Evolutionary conservation across 176 grass and related monocot genomes (phyloP), one percentile per base, ranked within the genome.

Genomic region (Pontederia crassipes): DNA sequence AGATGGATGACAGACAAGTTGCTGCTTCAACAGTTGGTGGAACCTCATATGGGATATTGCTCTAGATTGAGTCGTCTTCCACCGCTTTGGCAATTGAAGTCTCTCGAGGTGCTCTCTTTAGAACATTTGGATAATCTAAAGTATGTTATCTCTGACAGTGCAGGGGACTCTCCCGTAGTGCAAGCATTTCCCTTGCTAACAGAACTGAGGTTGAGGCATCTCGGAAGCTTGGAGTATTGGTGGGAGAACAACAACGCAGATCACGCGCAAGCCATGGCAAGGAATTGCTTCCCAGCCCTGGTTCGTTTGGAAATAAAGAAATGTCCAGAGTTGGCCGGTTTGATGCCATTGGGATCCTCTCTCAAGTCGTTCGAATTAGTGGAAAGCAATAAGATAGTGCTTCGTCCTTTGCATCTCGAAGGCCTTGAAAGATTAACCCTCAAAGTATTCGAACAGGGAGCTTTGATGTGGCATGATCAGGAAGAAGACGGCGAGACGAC

Each of bases 11-110:
- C 24, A 10, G 4, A 67, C 8, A 53, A 28, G 20, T 13, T 15
- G 1, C 3, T 66, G 18, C 1, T 79, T 12, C 11, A 78, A 55
- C 58, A 63, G 59, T 27, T 78, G 1, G 52, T 55, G 10, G 57
- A 71, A 32, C 13, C 71, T 17, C 2, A 7, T 50, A 10, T 78
- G 10, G 12, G 40, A 13, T 0, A 4, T 0, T 71, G 66, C 50
- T 9, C 3, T 16, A 28, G 56, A 4, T 64, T 45, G 27, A 70
- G 13, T 6, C 45, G 28, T 29, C 28, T 78, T 52, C 67, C 75
- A 16, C 10, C 75, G 14, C 32, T 78, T 54, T 69, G 58, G 58
- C 48, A 65, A 0, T 40, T 78, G 9, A 55, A 66, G 17, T 78
- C 52, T 3, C 75, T 78, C 29, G 14, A 49, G 12, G 28, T 48